Percentiles rank a stretch among this genome's conserved stretches.
Evolutionary conservation across 306 rosid genomes (phyloP).

Genomic region (Malus domestica): DNA sequence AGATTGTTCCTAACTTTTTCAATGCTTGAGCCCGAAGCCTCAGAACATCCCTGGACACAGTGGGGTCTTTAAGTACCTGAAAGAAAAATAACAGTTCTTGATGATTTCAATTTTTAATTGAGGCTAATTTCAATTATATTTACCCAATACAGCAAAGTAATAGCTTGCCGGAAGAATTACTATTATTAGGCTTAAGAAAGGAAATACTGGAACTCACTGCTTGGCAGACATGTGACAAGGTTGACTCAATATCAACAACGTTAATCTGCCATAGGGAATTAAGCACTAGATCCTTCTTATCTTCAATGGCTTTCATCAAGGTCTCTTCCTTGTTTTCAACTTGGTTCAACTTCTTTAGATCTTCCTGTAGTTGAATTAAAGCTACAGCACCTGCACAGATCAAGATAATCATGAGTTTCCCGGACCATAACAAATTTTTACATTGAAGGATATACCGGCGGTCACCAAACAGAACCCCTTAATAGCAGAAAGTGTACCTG

Average conservation of each 20-base stretch:
- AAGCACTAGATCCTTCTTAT: constrained; percentile 71
- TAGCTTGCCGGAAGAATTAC: neutral
- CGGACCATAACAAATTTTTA: constrained; percentile 15
- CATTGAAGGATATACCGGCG: neutral
- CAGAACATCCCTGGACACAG: constrained; percentile 61
- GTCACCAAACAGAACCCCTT: constrained; percentile 10
- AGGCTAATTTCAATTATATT: neutral
- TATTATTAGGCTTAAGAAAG: constrained; percentile 16
- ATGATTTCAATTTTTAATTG: neutral
- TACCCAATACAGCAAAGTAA: neutral
- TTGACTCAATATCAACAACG: constrained; percentile 89
- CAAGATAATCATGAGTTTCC: constrained; percentile 10
- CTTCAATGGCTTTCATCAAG: constrained; percentile 61
- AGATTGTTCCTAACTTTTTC: constrained; percentile 67
- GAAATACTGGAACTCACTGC: constrained; percentile 58
- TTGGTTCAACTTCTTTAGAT: constrained; percentile 56
- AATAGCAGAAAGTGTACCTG: constrained; percentile 44
- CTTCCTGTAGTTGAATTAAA: constrained; percentile 85
- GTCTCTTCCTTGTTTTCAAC: constrained; percentile 67
- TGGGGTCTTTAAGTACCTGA: constrained; percentile 81
- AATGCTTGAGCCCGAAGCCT: constrained; percentile 58
- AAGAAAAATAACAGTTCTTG: neutral
- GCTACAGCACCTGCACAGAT: constrained; percentile 77
- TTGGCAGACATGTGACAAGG: constrained; percentile 73
- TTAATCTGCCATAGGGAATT: constrained; percentile 90